Evolutionary conservation across 768 basidiomycete species (phyloP), one percentile per base, ranked within the genome.

Genomic region (Naganishia randhawae): DNA sequence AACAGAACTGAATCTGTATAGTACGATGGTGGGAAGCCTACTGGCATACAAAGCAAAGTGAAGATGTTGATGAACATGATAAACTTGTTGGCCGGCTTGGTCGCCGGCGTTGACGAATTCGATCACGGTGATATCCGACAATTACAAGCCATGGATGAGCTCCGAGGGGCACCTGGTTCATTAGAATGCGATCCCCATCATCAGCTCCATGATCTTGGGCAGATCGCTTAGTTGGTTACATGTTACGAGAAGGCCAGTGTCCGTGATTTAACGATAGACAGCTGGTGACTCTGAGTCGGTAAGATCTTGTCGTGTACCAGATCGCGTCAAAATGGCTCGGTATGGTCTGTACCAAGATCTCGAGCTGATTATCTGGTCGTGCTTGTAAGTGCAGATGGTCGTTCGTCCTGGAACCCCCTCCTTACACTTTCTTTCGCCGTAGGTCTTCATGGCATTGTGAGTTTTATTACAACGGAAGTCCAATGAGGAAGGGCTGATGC

Each of bases 391-490:
- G 2, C n/a, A 7, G 19, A 19, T 6, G 33, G n/a, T 32, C 1
- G 5, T 33, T 3, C 29, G 54, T 32, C 45, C 37, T 22, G 3
- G 19, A 31, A 5, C 6, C n/a, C 7, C 22, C 2, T 32, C 14
- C 54, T 33, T 22, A 22, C 31, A 17, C 6, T 37, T 22, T 7
- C n/a, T 45, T 1, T 51, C 1, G 33, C 4, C 7, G 17, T 71
- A 78, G 77, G 35, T 78, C 77, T 27, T 76, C 77, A 41, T 78
- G 77, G 77, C 77, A 78, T 52, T 78, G 75, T 77, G 45, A 48
- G 76, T 66, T 63, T 16, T 32, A 5, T 11, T 9, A 13, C 54
- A 5, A 3, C 7, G n/a, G 9, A 42, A 19, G n/a, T 39, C 17
- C 39, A 4, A 2, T 22, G 14, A 22, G 45, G n/a, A 3, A 22